Evolutionary conservation across 768 basidiomycete genomes (phyloP).

Genomic region (Collybia nuda): DNA sequence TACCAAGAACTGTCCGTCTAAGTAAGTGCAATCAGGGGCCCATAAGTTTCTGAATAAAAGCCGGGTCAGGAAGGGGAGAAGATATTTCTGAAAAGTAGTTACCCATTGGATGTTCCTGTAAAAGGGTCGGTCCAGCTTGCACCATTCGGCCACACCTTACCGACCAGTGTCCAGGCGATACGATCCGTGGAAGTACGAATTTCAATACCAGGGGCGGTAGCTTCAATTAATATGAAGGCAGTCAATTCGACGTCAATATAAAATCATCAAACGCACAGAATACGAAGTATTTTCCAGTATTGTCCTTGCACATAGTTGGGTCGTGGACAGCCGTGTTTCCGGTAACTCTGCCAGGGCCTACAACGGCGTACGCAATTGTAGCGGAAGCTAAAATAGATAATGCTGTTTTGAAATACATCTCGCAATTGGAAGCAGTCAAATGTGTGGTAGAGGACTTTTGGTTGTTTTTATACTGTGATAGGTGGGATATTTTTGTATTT

Average conservation of each 20-base stretch:
- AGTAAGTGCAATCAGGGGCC: constrained; percentile 35
- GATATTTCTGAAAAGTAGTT: background rate
- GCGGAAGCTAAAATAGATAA: constrained; percentile 6
- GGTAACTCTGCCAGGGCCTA: constrained; percentile 36
- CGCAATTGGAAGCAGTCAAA: background rate
- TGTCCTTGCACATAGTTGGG: constrained; percentile 51
- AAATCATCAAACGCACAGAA: constrained; percentile 34
- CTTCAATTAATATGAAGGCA: constrained; percentile 15
- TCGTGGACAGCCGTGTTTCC: constrained; percentile 46
- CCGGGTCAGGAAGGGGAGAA: constrained; percentile 28
- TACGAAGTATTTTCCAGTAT: constrained; percentile 43
- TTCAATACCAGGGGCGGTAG: constrained; percentile 41
- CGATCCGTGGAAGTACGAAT: constrained; percentile 49
- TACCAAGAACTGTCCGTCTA: constrained; percentile 26
- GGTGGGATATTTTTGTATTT: background rate
- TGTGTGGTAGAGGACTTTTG: background rate
- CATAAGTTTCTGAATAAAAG: constrained; percentile 30
- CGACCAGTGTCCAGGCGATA: constrained; percentile 45
- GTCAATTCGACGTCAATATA: background rate
- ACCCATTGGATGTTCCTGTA: constrained; percentile 49
- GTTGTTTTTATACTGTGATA: background rate
- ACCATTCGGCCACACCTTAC: constrained; percentile 49
- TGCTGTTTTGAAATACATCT: constrained; percentile 10
- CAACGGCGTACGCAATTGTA: constrained; percentile 20
- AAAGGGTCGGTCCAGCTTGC: constrained; percentile 50